Percentiles rank a stretch among this genome's conserved stretches.
Conservation (phyloP, 129 eudicot species). For the Arctium minus region DNA sequence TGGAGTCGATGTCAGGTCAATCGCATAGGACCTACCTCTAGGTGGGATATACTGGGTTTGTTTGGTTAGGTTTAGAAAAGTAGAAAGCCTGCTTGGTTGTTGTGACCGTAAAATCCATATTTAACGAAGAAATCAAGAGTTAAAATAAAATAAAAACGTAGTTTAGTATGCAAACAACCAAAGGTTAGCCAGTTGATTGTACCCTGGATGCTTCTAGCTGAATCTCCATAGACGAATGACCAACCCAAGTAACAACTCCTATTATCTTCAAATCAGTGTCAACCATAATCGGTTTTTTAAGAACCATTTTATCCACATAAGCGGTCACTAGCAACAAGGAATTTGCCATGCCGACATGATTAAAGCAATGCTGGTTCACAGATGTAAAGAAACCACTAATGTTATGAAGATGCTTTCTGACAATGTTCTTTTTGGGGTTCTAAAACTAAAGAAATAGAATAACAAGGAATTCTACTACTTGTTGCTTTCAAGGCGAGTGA, state of each 20-base stretch:
- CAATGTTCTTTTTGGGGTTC: background rate
- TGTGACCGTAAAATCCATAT: background rate
- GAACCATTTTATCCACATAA: slow-evolving; percentile 88
- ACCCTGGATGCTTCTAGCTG: slow-evolving; percentile 86
- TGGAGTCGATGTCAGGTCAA: no score
- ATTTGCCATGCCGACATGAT: slow-evolving; percentile 52
- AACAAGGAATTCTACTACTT: no score
- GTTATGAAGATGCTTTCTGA: background rate
- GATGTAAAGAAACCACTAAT: background rate
- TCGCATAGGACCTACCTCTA: no score
- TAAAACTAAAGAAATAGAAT: no score
- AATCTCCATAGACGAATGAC: slow-evolving; percentile 95
- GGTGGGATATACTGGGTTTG: no score
- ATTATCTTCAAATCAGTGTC: slow-evolving; percentile 60
- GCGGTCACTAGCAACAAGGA: slow-evolving; percentile 86
- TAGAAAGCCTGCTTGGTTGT: background rate
- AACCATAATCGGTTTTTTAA: slow-evolving; percentile 73
- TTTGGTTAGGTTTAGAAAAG: no score
- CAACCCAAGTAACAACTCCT: slow-evolving; percentile 98
- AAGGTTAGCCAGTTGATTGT: background rate
- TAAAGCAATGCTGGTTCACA: slow-evolving; percentile 74
- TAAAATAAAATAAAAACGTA: background rate
- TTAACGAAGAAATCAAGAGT: background rate
- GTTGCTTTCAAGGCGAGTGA: no score
- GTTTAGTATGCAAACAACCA: background rate